Percentiles rank a stretch among this genome's conserved stretches.
Conservation (phyloP, 2,329 filamentous ascomycete species). For the Trichophyton equinum region DNA sequence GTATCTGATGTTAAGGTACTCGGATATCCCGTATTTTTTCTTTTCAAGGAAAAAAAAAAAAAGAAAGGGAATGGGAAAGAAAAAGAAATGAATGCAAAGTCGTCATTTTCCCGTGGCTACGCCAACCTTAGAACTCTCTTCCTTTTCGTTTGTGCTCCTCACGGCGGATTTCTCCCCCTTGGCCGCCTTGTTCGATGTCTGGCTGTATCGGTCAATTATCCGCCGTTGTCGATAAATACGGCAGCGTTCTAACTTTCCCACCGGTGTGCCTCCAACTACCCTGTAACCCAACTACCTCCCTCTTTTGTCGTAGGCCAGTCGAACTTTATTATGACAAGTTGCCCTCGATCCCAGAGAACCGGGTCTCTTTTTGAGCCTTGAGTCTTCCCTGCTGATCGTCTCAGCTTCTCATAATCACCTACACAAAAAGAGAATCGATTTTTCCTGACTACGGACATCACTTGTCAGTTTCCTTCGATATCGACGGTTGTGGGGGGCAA, state of each 20-base stretch:
- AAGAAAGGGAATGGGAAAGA: not conserved
- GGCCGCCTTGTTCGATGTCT: not conserved
- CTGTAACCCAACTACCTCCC: conserved; percentile 1
- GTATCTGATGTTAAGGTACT: conserved; percentile 1
- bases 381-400: not conserved
- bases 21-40: conserved; percentile 4
- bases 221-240: not conserved
- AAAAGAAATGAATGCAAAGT: not conserved
- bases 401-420: not conserved
- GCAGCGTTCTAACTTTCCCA: conserved; percentile 2
- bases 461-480: not conserved
- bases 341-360: not conserved
- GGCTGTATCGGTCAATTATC: conserved; percentile 1
- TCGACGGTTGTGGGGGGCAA: not conserved
- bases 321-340: not conserved
- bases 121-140: conserved; percentile 26
- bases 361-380: conserved; percentile 1
- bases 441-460: not conserved
- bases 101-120: conserved; percentile 14
- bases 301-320: conserved; percentile 3
- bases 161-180: not conserved
- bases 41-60: not conserved
- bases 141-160: conserved; percentile 11
- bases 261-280: not conserved
- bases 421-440: not conserved